Evolutionary conservation across 2,329 filamentous ascomycete species (phyloP), one percentile per base, ranked within the genome.

Genomic region (Endocalyx cinctus): DNA sequence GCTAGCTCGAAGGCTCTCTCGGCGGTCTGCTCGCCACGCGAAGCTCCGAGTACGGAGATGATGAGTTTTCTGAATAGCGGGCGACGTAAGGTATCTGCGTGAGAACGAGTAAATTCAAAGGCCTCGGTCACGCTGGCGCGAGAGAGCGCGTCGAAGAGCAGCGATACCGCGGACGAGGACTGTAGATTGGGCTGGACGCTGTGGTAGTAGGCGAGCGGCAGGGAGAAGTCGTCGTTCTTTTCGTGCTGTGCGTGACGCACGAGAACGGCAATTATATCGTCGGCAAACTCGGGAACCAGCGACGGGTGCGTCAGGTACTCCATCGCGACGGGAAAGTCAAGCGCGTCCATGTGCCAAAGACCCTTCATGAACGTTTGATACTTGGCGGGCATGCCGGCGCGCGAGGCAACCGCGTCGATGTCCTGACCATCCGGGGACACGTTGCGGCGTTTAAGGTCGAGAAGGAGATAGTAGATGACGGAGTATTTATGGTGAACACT

Each of bases 361-460:
- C 87, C 87, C 47, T 84, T 79, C 62, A 92, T 87, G 48, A 89
- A 85, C 28, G 85, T 77, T 58, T 81, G 78, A 57, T 90, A 94
- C 46, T 82, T 86, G 35, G 72, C 69, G 2, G 87, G 85, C 32
- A 94, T 69, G 42, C 81, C 79, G 5, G 78, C 79, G 16, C 64
- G 63, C 26, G 63, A 60, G 12, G 80, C 77, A 47, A 90, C 87
- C 2, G 54, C 41, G 14, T 70, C 68, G 2, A 79, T 51, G 17
- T 38, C 46, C 20, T n/a, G 8, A 28, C 16, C 40, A 18, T 35
- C 33, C 68, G 6, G 66, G 50, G 22, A 23, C 25, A 17, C 19
- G 5, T 17, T 73, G 17, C 64, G 59, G 25, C 66, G 60, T 49
- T 82, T 76, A 52, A 83, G 76, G 56, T 94, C 86, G 51, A 87